Evolutionary conservation across 1,284 basidiomycete species (phyloP).

Genomic region (Rhodotorula sp.): DNA sequence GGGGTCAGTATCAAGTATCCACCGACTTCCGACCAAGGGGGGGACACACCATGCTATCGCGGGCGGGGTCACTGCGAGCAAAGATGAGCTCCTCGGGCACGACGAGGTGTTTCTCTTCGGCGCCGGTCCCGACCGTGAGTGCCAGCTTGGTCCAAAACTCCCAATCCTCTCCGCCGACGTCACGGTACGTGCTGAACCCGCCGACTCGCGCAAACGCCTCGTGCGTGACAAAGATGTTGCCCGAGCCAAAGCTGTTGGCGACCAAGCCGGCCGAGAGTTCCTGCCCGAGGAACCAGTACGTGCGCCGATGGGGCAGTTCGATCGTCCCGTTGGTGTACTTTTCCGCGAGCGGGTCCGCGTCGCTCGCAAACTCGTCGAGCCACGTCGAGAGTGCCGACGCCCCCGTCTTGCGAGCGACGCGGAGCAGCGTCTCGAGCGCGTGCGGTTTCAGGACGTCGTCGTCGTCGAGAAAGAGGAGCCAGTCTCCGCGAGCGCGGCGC

Average conservation of each 20-base stretch:
- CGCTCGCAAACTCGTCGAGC: slow-evolving; percentile 42
- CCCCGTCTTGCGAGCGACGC: slow-evolving; percentile 18
- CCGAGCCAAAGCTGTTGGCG: slow-evolving; percentile 36
- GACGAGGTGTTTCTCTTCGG: slow-evolving; percentile 10
- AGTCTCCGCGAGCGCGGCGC: slow-evolving; percentile 3
- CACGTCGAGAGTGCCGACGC: slow-evolving; percentile 35
- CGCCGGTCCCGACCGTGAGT: slow-evolving; percentile 1
- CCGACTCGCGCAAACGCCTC: slow-evolving; percentile 29
- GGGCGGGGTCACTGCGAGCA: slow-evolving; percentile 27
- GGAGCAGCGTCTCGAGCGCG: slow-evolving; percentile 31
- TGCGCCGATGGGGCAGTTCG: slow-evolving; percentile 27
- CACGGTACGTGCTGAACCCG: slow-evolving; percentile 39
- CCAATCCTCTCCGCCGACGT: slow-evolving; percentile 41
- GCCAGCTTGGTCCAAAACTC: slow-evolving; percentile 35
- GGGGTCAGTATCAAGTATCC: not conserved
- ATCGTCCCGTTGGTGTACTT: slow-evolving; percentile 1
- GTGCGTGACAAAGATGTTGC: slow-evolving; percentile 38
- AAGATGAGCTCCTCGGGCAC: slow-evolving; percentile 39
- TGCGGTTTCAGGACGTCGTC: slow-evolving; percentile 41
- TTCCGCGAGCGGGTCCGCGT: slow-evolving; percentile 30
- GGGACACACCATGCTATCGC: slow-evolving; percentile 32
- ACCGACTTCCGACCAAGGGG: no score
- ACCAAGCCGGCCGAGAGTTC: slow-evolving; percentile 27
- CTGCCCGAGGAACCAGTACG: slow-evolving; percentile 42
- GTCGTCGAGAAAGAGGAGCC: slow-evolving; percentile 41